Evolutionary conservation across 2,329 filamentous ascomycete genomes (phyloP).

Genomic region (Aspergillus eucalypticola): DNA sequence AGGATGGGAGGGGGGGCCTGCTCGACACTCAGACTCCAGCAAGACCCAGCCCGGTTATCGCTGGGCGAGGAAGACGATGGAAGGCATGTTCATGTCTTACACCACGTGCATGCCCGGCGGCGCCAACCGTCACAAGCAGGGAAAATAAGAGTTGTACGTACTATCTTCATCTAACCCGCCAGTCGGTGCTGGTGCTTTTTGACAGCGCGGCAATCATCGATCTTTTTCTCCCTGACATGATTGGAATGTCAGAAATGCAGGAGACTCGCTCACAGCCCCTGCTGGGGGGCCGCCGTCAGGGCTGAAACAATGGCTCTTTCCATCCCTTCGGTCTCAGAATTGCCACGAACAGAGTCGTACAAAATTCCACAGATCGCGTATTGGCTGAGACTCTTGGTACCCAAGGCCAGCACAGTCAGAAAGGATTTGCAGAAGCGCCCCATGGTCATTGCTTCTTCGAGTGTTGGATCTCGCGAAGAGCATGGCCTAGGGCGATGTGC

Average conservation of each 20-base stretch:
- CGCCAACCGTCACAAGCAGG: background rate
- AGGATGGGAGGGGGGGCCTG: background rate
- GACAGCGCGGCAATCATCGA: background rate
- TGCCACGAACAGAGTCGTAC: conserved; percentile 2
- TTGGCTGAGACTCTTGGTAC: background rate
- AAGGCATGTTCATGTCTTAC: conserved; percentile 1
- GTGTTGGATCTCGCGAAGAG: background rate
- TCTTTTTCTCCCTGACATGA: conserved; percentile 10
- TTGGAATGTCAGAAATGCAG: conserved; percentile 6
- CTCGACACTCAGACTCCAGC: background rate
- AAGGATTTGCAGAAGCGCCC: background rate
- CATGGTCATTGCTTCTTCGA: background rate
- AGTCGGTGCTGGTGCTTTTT: background rate
- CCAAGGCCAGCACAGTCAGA: background rate
- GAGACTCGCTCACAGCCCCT: background rate
- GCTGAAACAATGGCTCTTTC: conserved; percentile 20
- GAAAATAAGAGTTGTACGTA: no score
- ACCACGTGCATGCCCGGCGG: conserved; percentile 1
- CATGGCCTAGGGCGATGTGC: background rate
- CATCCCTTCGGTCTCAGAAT: conserved; percentile 22
- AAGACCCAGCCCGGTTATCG: background rate
- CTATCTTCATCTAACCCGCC: background rate
- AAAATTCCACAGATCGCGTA: conserved; percentile 5
- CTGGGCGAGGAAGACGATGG: background rate
- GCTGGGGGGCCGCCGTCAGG: conserved; percentile 5